A percentile compares a stretch with the other conserved stretches of the same genome.
Evolutionary conservation across 805 yeast genomes (phyloP).

Genomic region (Priceomyces medius): DNA sequence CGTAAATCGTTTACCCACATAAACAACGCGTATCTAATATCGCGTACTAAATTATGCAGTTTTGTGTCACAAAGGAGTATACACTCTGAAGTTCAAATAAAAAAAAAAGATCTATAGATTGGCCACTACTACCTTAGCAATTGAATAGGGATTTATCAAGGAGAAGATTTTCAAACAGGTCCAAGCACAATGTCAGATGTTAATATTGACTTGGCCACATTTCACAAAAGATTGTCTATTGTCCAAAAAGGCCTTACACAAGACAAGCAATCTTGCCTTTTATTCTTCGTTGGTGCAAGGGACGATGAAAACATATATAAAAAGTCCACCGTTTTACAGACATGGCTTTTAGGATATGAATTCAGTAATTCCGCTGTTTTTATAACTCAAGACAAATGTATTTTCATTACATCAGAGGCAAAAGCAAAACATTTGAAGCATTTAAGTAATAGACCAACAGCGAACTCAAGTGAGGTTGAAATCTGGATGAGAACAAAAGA

Average conservation of each 20-base stretch:
- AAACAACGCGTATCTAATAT: conserved; percentile 6
- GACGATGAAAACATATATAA: conserved; percentile 89
- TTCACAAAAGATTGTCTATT: conserved; percentile 51
- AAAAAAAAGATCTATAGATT: background rate
- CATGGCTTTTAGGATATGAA: conserved; percentile 92
- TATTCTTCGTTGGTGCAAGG: conserved; percentile 78
- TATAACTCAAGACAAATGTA: conserved; percentile 56
- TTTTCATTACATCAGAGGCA: conserved; percentile 75
- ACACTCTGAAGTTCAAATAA: background rate
- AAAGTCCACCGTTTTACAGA: conserved; percentile 81
- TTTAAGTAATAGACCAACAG: conserved; percentile 45
- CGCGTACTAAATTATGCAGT: background rate
- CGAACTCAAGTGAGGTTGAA: conserved; percentile 41
- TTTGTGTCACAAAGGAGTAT: conserved; percentile 3
- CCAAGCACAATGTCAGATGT: conserved; percentile 54
- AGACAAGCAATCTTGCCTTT: conserved; percentile 24
- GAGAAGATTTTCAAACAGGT: background rate
- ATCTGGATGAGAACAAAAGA: conserved; percentile 83
- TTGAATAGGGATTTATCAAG: background rate
- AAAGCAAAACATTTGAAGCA: conserved; percentile 78
- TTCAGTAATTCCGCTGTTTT: conserved; percentile 87
- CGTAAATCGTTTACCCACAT: background rate
- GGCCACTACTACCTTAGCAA: background rate
- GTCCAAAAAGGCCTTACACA: conserved; percentile 33
- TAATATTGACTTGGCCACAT: conserved; percentile 49